phyloP scores from a whole-genome alignment of 805 yeast species.

The Cyberlindnera euphorbiae region DNA sequence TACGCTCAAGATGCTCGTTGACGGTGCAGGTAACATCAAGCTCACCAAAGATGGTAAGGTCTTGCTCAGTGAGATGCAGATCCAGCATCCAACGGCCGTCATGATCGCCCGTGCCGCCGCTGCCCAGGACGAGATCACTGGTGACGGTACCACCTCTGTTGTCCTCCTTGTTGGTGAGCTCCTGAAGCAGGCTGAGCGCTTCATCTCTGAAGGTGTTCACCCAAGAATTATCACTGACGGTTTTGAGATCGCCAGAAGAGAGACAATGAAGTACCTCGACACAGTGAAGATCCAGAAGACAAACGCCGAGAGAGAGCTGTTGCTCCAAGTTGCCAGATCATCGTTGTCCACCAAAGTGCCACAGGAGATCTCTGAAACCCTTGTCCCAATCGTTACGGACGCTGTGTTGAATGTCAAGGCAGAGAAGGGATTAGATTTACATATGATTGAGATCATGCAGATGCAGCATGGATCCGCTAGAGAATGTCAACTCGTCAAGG shows the following conservation, averaged over 20 bases:
- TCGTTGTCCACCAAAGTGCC: slow-evolving; percentile 85
- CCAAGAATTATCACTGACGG: slow-evolving; percentile 95
- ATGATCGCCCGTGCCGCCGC: slow-evolving; percentile 96
- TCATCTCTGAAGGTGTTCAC: slow-evolving; percentile 89
- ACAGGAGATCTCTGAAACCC: slow-evolving; percentile 66
- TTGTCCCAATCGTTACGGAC: slow-evolving; percentile 94
- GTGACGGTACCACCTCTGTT: slow-evolving; percentile 97
- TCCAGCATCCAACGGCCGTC: slow-evolving; percentile 85
- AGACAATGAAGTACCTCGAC: slow-evolving; percentile 65
- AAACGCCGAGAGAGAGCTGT: slow-evolving; percentile 75
- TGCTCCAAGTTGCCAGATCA: slow-evolving; percentile 87
- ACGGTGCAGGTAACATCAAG: slow-evolving; percentile 93
- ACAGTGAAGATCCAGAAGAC: slow-evolving; percentile 47
- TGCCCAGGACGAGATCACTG: slow-evolving; percentile 98
- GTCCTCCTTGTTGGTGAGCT: slow-evolving; percentile 91
- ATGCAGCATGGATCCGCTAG: slow-evolving; percentile 91
- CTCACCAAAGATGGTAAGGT: slow-evolving; percentile 97
- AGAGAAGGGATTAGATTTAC: slow-evolving; percentile 67
- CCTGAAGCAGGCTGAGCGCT: slow-evolving; percentile 90
- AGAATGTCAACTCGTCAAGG: slow-evolving; percentile 78
- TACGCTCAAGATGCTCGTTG: slow-evolving; percentile 92
- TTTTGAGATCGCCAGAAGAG: slow-evolving; percentile 82
- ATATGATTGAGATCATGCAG: slow-evolving; percentile 97
- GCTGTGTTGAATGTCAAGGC: slow-evolving; percentile 80
- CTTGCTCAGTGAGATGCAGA: slow-evolving; percentile 91